Base-by-base conservation (phyloP, 108 stramenopile genomes). In the Schizochytrium sp. region DNA sequence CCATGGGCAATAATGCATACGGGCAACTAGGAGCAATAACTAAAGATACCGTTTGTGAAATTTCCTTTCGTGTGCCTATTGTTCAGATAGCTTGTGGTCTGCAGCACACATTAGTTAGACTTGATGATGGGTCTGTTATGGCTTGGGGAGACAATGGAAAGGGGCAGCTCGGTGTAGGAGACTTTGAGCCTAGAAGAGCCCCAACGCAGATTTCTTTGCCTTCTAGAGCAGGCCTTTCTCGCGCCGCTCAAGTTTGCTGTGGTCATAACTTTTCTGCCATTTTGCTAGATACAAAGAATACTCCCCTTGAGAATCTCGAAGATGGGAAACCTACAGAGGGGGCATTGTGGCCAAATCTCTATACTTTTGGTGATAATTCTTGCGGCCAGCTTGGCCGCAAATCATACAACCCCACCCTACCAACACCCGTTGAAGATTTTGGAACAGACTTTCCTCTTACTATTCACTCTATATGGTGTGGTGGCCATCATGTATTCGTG, bases 61-160 rank as follows among this genome's bases (percentile, higher is more conserved):
- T 28, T 0, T 28, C 28, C 28, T 28, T 28, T 28, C 28, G 28
- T 28, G 28, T 28, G 28, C 28, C 28, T 28, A 44, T 69, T 7
- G 12, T 69, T 5, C 42, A 38, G 40, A 8, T 69, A 8, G 64
- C 64, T 38, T 69, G 64, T 15, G 64, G 64, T 0, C 42, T 38
- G 12, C 42, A 8, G 40, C 64, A 69, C 28, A 69, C 64, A 8
- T 44, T 69, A 44, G 64, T 44, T 7, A 7, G 64, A 7, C 64
- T 69, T 15, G 12, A 38, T 38, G 64, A 69, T 69, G 64, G 64
- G 64, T 69, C 64, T 44, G 64, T 69, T 44, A 69, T 69, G 64
- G 64, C 64, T 0, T 69, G 64, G 64, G 64, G 64, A 38, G 44
- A 1, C 0, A 69, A 69, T 2, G 5, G 64, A 38, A 8, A 28